Conservation (phyloP, 768 basidiomycete genomes). For the Leucocoprinus birnbaumii region DNA sequence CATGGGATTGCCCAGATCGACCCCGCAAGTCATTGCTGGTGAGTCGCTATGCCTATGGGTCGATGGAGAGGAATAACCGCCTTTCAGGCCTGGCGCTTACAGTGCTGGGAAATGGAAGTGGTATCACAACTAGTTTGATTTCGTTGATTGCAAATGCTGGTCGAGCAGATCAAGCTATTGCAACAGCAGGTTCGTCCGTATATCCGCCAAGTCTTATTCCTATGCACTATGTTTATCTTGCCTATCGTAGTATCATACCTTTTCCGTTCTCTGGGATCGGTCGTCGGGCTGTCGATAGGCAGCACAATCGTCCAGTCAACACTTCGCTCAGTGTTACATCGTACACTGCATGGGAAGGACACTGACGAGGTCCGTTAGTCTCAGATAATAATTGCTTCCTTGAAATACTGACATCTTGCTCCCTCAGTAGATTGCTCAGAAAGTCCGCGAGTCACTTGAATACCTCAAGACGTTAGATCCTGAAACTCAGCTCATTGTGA, state of each 20-base stretch:
- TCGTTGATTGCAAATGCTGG: slow-evolving; percentile 65
- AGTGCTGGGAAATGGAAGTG: slow-evolving; percentile 29
- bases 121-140: slow-evolving; percentile 55
- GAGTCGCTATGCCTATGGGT: slow-evolving; percentile 13
- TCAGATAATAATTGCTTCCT: background rate
- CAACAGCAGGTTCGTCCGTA: slow-evolving; percentile 48
- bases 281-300: slow-evolving; percentile 53
- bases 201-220: background rate
- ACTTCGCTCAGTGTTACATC: slow-evolving; percentile 40
- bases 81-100: slow-evolving; percentile 4
- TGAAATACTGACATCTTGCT: too few relatives aligned
- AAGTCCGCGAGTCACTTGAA: slow-evolving; percentile 46
- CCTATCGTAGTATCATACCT: slow-evolving; percentile 53
- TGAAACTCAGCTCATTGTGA: slow-evolving; percentile 30
- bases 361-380: slow-evolving; percentile 45
- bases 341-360: slow-evolving; percentile 39
- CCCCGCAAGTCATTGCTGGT: slow-evolving; percentile 40
- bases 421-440: slow-evolving; percentile 39
- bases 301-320: slow-evolving; percentile 55
- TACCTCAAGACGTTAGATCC: slow-evolving; percentile 45
- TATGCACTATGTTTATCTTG: background rate
- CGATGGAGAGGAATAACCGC: background rate
- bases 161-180: slow-evolving; percentile 58
- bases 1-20: slow-evolving; percentile 25
- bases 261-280: slow-evolving; percentile 60